A percentile compares a stretch with the other conserved stretches of the same genome.
These are phyloP conservation scores for Colletotrichum eleusines DNA, from an alignment of 2,329 filamentous ascomycete species.

Conservation along the genomic window DNA sequence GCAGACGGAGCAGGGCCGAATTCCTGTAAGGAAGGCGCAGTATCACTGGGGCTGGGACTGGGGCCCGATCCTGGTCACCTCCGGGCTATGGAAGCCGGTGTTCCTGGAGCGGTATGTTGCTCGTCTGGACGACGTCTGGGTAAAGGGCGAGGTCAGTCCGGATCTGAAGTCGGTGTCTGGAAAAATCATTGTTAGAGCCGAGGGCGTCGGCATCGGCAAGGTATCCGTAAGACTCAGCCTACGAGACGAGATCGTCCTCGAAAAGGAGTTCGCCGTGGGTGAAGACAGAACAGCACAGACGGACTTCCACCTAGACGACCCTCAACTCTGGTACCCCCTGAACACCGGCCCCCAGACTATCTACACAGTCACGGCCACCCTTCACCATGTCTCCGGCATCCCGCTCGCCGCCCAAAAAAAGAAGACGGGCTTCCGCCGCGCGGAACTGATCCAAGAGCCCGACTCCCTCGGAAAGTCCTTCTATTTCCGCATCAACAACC, in stretches of 20 bases:
- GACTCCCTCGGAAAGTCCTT: conserved; percentile 43
- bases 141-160: conserved; percentile 51
- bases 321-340: conserved; percentile 42
- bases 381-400: conserved; percentile 16
- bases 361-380: conserved; percentile 33
- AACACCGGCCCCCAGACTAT: conserved; percentile 37
- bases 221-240: conserved; percentile 47
- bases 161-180: conserved; percentile 55
- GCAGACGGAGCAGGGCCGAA: conserved; percentile 57
- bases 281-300: conserved; percentile 9
- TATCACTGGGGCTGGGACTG: conserved; percentile 81
- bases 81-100: conserved; percentile 75
- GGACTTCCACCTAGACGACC: conserved; percentile 25
- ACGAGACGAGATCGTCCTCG: conserved; percentile 39
- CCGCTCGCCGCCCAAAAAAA: conserved; percentile 25
- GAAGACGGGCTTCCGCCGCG: conserved; percentile 42
- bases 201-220: conserved; percentile 46
- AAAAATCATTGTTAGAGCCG: conserved; percentile 53
- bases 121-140: conserved; percentile 69
- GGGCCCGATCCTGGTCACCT: conserved; percentile 73
- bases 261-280: conserved; percentile 23
- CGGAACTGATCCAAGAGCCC: conserved; percentile 40
- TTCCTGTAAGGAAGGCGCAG: conserved; percentile 69
- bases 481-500: conserved; percentile 44
- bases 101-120: conserved; percentile 72